Evolutionary conservation across 345 rosid species (phyloP).

Genomic region (Linum usitatissimum): DNA sequence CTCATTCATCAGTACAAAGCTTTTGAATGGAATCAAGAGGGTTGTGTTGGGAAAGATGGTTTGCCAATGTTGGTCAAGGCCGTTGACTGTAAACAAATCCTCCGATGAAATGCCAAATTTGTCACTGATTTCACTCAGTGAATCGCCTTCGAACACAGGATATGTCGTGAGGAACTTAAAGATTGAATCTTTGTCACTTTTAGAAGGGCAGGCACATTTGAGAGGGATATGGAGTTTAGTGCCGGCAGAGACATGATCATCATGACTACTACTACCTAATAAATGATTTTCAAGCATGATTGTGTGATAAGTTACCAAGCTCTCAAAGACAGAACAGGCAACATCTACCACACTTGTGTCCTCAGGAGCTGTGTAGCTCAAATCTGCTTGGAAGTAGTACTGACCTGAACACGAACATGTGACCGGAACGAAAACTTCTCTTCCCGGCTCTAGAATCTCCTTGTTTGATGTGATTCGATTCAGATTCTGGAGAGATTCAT

Average conservation of each 20-base stretch:
- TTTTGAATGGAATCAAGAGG: conserved; percentile 32
- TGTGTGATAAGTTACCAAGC: conserved; percentile 25
- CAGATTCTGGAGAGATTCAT: conserved; percentile 17
- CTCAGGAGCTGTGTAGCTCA: conserved; percentile 18
- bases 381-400: conserved; percentile 28
- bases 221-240: conserved; percentile 30
- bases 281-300: conserved; percentile 22
- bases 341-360: conserved; percentile 20
- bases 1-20: conserved; percentile 14
- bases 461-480: conserved; percentile 18
- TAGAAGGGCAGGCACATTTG: conserved; percentile 50
- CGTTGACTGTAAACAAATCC: conserved; percentile 32
- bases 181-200: background rate
- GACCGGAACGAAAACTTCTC: conserved; percentile 41
- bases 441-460: conserved; percentile 23
- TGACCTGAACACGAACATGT: conserved; percentile 28
- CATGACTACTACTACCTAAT: background rate
- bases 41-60: conserved; percentile 43
- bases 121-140: conserved; percentile 9
- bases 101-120: conserved; percentile 25
- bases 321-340: conserved; percentile 39
- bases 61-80: conserved; percentile 16
- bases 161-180: conserved; percentile 36
- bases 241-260: conserved; percentile 11
- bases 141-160: conserved; percentile 39